Evolutionary conservation across 176 grass and related monocot species (phyloP), one percentile per base, ranked within the genome.

Genomic region (Poa annua): DNA sequence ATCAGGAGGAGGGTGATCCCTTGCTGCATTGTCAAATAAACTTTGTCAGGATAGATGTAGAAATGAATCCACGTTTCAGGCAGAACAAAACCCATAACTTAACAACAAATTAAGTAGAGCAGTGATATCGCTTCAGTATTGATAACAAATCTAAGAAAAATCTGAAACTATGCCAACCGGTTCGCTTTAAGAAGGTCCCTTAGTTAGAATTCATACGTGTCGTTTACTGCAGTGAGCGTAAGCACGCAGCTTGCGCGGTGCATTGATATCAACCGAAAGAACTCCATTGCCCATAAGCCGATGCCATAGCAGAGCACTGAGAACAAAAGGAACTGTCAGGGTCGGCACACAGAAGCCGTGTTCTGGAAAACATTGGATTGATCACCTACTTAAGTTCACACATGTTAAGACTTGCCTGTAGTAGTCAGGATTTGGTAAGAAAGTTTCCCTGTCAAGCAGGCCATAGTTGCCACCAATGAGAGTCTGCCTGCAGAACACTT

Each of bases 381-480:
- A 38, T 54, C 41, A 34, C 59, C 24, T 84, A 53, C 2, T 42
- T 42, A 78, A 49, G 32, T 72, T 63, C 8, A 80, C 35, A 66
- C 22, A 22, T 81, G 33, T 68, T 74, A 13, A 70, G 66, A 0
- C 84, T 87, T 89, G 42, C 93, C 90, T 92, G 77, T 92, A 95
- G 71, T 92, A 95, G 86, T 95, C 93, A 81, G 90, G 90, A 84
- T 95, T 88, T 78, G 92, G 92, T 29, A 92, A 26, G 77, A 92
- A 92, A 2, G 92, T 94, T 76, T 89, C 1, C 34, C 78, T 83
- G 77, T 94, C 90, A 48, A 94, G 92, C 8, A 94, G 85, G 65
- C 92, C 87, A 45, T 94, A 94, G 79, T 94, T 77, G 53, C 89
- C 92, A 75, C 92, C 92, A 0, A 92, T 94, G 26, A 94, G 89